These are phyloP conservation scores for Monosporascus sp. DNA, from an alignment of 2,329 filamentous ascomycete species.

Conservation along the genomic window DNA sequence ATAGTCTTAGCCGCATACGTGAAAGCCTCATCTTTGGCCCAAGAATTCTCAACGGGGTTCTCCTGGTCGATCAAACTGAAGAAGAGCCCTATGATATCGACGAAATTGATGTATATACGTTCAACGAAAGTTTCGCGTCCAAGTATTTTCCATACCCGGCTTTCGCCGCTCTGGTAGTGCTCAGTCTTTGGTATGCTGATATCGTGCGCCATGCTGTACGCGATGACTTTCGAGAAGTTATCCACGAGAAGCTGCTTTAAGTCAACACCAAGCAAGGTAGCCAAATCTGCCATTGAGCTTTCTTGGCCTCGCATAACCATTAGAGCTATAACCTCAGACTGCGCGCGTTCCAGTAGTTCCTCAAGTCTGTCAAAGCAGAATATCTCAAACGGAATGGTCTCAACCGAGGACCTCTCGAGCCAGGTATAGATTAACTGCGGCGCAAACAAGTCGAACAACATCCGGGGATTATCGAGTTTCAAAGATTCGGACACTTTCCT, in stretches of 20 bases:
- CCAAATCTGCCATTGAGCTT: conserved; percentile 56
- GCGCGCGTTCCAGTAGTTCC: conserved; percentile 65
- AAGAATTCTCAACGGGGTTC: conserved; percentile 63
- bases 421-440: conserved; percentile 89
- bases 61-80: conserved; percentile 76
- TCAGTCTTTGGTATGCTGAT: conserved; percentile 43
- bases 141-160: conserved; percentile 62
- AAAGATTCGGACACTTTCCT: conserved; percentile 60
- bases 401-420: conserved; percentile 63
- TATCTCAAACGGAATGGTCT: conserved; percentile 75
- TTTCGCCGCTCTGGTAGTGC: conserved; percentile 54
- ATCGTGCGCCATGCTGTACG: conserved; percentile 80
- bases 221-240: conserved; percentile 73
- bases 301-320: conserved; percentile 77
- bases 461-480: conserved; percentile 58
- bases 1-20: conserved; percentile 59
- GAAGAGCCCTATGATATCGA: conserved; percentile 70
- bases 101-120: conserved; percentile 65
- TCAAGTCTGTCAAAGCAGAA: conserved; percentile 71
- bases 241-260: conserved; percentile 55
- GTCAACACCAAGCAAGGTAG: conserved; percentile 48
- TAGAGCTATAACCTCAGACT: conserved; percentile 74
- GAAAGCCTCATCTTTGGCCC: conserved; percentile 55
- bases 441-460: conserved; percentile 78
- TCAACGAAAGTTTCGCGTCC: conserved; percentile 61